Evolutionary conservation across 2,329 filamentous ascomycete genomes (phyloP).

Genomic region (Exserohilum rostratum): DNA sequence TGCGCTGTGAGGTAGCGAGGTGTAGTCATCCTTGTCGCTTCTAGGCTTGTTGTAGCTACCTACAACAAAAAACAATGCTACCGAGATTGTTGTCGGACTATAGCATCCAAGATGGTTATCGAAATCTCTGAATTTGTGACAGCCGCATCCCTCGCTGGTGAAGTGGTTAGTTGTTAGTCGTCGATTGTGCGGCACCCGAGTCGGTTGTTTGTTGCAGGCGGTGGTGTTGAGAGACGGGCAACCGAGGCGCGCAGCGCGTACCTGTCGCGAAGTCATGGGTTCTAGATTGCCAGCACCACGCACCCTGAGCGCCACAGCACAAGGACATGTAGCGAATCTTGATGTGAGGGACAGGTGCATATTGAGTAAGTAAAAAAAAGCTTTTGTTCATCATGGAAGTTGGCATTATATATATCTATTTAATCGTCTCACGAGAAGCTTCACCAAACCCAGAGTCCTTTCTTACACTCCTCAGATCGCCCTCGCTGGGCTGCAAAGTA

Average conservation of each 20-base stretch:
- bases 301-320: not conserved
- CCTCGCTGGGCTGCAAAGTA: constrained; percentile 21
- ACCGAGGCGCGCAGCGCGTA: constrained; percentile 28
- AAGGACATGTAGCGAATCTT: not conserved
- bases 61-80: constrained; percentile 1
- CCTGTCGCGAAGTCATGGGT: constrained; percentile 23
- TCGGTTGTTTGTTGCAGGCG: constrained; percentile 17
- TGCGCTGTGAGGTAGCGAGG: constrained; percentile 85
- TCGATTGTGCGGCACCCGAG: not conserved
- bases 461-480: constrained; percentile 26
- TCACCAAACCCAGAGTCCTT: constrained; percentile 20
- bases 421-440: constrained; percentile 14
- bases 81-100: not conserved
- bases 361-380: not conserved
- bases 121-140: not conserved
- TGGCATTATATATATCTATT: constrained; percentile 14
- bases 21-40: constrained; percentile 58
- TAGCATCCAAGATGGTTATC: not conserved
- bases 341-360: not conserved
- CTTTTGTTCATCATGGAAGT: not conserved
- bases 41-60: constrained; percentile 4
- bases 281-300: not conserved
- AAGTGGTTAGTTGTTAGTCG: not conserved
- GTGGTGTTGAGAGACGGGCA: constrained; percentile 17
- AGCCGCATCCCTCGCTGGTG: not conserved